Percentiles rank a stretch among this genome's conserved stretches.
Conservation (phyloP, 2,329 filamentous ascomycete genomes). For the Graphilbum fragrans region DNA sequence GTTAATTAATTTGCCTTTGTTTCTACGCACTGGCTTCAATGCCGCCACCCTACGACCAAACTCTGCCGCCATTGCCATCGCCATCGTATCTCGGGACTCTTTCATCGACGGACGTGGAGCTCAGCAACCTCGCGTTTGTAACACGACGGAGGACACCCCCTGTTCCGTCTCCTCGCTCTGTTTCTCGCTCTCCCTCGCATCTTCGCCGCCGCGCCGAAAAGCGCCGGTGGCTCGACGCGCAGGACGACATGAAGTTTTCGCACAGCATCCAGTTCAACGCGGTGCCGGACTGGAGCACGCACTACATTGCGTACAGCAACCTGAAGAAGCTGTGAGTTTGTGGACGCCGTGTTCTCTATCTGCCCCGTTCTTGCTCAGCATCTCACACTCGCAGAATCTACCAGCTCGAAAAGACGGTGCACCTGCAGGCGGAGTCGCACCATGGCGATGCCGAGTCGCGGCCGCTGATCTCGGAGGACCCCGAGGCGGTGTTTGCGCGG, state of each 20-base stretch:
- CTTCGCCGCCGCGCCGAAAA: conserved; percentile 29
- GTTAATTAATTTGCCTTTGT: too few species aligned
- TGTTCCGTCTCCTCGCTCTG: too few species aligned
- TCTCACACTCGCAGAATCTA: conserved; percentile 71
- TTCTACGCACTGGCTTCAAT: too few species aligned
- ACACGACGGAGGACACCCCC: too few species aligned
- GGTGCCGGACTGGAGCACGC: conserved; percentile 97
- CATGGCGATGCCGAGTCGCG: conserved; percentile 67
- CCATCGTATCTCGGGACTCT: too few species aligned
- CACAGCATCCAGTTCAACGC: conserved; percentile 99
- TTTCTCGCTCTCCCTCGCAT: not conserved
- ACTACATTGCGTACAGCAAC: conserved; percentile 98
- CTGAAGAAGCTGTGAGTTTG: conserved; percentile 76
- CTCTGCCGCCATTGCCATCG: too few species aligned
- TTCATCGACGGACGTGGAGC: too few species aligned
- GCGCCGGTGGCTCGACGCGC: conserved; percentile 56
- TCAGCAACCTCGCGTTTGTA: too few species aligned
- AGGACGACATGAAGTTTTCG: conserved; percentile 97
- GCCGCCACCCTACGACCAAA: too few species aligned
- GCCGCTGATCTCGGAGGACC: conserved; percentile 61
- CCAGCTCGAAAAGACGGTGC: conserved; percentile 74
- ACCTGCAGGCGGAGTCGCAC: conserved; percentile 34
- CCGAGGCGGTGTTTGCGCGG: conserved; percentile 69
- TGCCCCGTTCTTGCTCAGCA: too few species aligned
- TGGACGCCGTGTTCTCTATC: not conserved